phyloP scores from a whole-genome alignment of 2,329 filamentous ascomycete genomes.

The Cryphonectria naterciae region DNA sequence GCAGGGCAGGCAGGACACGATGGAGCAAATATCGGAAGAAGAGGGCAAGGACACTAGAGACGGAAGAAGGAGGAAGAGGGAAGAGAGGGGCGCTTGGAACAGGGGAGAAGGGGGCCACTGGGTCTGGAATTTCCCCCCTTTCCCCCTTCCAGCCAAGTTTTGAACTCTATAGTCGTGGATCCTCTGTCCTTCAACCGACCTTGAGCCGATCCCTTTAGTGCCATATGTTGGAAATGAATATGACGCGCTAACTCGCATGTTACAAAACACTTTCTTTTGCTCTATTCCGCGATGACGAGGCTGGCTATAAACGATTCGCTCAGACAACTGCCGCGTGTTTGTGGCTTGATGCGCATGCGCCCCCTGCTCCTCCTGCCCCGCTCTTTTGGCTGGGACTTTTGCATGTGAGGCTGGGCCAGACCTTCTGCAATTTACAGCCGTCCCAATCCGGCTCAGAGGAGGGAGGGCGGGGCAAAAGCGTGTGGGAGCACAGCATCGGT shows the following conservation, averaged over 20 bases:
- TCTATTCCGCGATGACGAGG: neutral
- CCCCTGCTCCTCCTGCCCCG: too few relatives aligned
- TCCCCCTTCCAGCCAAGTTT: too few relatives aligned
- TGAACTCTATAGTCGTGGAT: neutral
- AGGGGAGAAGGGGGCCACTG: too few relatives aligned
- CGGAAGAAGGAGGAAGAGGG: too few relatives aligned
- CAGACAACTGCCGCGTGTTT: neutral
- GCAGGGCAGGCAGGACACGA: too few relatives aligned
- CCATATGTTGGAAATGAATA: neutral
- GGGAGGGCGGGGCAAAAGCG: neutral
- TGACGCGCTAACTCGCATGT: neutral
- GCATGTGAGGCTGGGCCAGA: neutral
- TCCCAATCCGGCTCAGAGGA: neutral
- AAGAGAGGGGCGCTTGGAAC: too few relatives aligned
- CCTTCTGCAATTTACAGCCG: neutral
- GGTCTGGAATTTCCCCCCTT: too few relatives aligned
- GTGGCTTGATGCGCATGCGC: neutral
- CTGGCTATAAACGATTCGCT: neutral
- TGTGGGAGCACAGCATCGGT: neutral
- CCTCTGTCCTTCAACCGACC: neutral
- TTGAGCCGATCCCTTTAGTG: neutral
- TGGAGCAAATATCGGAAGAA: too few relatives aligned
- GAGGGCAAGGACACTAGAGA: too few relatives aligned
- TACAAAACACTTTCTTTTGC: neutral
- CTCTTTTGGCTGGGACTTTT: neutral